Conservation (phyloP, 208 protist species). For the Trypanosomatidae sp. region DNA sequence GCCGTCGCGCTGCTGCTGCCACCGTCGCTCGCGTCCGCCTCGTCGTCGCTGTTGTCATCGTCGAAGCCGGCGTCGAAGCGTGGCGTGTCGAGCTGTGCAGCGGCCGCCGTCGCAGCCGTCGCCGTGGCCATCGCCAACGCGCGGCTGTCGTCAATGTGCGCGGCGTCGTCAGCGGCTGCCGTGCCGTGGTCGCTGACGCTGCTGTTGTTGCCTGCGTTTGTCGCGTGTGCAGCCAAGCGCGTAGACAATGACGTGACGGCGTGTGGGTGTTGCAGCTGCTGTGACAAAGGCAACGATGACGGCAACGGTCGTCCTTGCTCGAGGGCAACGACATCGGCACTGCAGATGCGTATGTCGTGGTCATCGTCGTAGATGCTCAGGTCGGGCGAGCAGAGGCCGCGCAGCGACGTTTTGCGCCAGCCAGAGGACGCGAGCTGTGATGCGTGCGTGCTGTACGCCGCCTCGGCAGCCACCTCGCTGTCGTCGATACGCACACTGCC, state of each 20-base stretch:
- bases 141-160: background rate
- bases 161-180: no score
- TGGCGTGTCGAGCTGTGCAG: background rate
- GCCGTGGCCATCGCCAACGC: background rate
- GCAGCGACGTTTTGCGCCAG: conserved; percentile 15
- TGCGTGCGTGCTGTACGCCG: no score
- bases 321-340: conserved; percentile 4
- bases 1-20: background rate
- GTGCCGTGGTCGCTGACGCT: background rate
- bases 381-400: conserved; percentile 35
- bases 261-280: background rate
- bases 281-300: background rate
- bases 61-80: no score
- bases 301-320: background rate
- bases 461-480: no score
- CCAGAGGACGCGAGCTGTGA: conserved; percentile 1
- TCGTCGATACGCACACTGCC: no score
- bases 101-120: background rate
- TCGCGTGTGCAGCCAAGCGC: background rate
- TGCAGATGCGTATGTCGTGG: conserved; percentile 49
- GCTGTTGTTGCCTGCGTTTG: background rate
- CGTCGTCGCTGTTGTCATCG: background rate
- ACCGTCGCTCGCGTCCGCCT: background rate
- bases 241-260: background rate
- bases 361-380: conserved; percentile 58